Percentiles rank a stretch among this genome's conserved stretches.
Conservation (phyloP, 2,329 filamentous ascomycete species). For the Nigrospora sphaerica region DNA sequence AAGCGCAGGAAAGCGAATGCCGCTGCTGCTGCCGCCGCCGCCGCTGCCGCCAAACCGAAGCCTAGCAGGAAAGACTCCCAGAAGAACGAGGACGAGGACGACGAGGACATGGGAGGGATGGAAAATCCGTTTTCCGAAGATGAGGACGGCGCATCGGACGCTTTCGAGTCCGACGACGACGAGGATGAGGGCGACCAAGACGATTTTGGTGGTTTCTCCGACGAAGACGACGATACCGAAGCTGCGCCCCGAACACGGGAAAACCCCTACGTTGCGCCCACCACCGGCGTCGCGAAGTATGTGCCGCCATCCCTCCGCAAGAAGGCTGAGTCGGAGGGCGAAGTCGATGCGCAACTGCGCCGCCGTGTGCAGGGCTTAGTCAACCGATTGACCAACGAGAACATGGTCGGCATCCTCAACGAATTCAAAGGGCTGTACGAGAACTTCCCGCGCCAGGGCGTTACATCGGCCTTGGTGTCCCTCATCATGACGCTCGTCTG, state of each 20-base stretch:
- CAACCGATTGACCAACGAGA: slow-evolving; percentile 89
- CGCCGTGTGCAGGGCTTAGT: slow-evolving; percentile 82
- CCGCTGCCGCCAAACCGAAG: background rate
- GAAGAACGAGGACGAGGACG: slow-evolving; percentile 15
- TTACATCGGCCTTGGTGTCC: slow-evolving; percentile 74
- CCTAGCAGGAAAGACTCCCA: too few relatives aligned
- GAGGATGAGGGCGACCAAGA: slow-evolving; percentile 21
- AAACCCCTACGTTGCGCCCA: slow-evolving; percentile 83
- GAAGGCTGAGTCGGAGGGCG: slow-evolving; percentile 53
- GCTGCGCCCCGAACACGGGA: slow-evolving; percentile 51
- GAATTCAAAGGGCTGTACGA: slow-evolving; percentile 81
- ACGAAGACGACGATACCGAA: slow-evolving; percentile 22
- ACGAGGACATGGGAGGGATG: slow-evolving; percentile 5
- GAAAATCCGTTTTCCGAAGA: slow-evolving; percentile 5
- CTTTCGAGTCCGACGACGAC: slow-evolving; percentile 13
- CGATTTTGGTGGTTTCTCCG: slow-evolving; percentile 31
- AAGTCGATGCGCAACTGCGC: slow-evolving; percentile 61
- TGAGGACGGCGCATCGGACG: background rate
- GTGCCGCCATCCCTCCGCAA: slow-evolving; percentile 78
- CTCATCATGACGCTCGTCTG: slow-evolving; percentile 72
- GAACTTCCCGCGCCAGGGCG: slow-evolving; percentile 77
- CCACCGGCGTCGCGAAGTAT: slow-evolving; percentile 60
- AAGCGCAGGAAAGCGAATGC: slow-evolving; percentile 44
- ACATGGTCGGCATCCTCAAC: slow-evolving; percentile 73
- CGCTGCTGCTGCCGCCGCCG: slow-evolving; percentile 5